A percentile compares a stretch with the other conserved stretches of the same genome.
phyloP scores from a whole-genome alignment of 2,329 filamentous ascomycete genomes.

The Shiraia bambusicola region DNA sequence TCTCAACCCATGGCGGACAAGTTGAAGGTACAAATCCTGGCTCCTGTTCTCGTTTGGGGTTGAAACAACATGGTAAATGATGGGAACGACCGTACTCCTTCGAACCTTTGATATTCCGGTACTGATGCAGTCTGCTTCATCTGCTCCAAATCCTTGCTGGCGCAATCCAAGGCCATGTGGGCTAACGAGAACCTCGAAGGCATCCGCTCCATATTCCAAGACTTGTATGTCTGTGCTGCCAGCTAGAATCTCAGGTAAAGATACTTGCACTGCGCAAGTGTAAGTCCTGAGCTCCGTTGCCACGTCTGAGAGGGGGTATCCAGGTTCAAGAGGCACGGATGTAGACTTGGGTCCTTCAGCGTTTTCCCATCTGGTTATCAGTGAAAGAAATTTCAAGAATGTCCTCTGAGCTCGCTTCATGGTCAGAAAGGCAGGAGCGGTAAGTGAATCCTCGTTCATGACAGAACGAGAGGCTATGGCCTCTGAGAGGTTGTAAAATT shows the following conservation, averaged over 20 bases:
- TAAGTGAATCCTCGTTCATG: conserved; percentile 31
- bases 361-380: conserved; percentile 57
- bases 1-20: conserved; percentile 61
- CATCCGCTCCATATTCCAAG: conserved; percentile 66
- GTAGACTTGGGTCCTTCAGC: conserved; percentile 25
- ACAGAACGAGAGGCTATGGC: conserved; percentile 25
- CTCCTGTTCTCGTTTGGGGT: conserved; percentile 28
- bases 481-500: conserved; percentile 76
- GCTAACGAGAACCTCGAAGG: conserved; percentile 63
- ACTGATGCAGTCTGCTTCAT: conserved; percentile 52
- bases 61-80: conserved; percentile 44
- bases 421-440: conserved; percentile 61
- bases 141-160: conserved; percentile 13
- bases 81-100: conserved; percentile 59
- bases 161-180: conserved; percentile 16
- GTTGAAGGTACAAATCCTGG: conserved; percentile 53
- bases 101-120: conserved; percentile 61
- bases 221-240: conserved; percentile 62
- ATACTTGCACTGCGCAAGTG: conserved; percentile 67
- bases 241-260: conserved; percentile 58
- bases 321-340: conserved; percentile 59
- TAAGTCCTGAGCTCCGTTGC: conserved; percentile 62
- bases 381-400: conserved; percentile 67
- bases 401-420: conserved; percentile 69
- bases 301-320: conserved; percentile 65